Base-by-base conservation (phyloP, 176 grass and related monocot genomes). In the Pontederia paniculata region DNA sequence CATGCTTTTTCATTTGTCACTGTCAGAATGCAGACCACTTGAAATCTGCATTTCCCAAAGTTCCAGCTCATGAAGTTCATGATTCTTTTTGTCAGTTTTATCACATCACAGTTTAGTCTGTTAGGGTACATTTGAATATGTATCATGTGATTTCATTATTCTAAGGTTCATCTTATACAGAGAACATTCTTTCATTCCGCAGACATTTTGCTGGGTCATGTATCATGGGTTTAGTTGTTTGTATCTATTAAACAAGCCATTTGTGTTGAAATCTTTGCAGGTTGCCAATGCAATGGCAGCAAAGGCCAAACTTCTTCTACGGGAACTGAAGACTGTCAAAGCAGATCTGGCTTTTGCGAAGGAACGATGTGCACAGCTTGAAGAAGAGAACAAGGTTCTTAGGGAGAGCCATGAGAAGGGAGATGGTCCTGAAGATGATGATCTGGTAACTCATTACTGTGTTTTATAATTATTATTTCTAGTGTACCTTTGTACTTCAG, bases 271-370 rank as follows among this genome's bases (percentile, higher is more conserved):
- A 58, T 50, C 21, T n/a, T 48, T 52, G 20, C 63, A 97, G 91
- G 91, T 97, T 83, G 77, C 91, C 22, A 97, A 97, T 84, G 86
- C 91, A 54, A 90, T 97, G 91, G 86, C 91, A 81, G 91, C 91
- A 69, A 97, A 97, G 78, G 86, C 91, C 62, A 97, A 97, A 65
- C 72, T 97, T 68, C 74, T 97, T 55, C 52, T 97, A 51, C 75
- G 86, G n/a, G 91, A 97, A 62, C 77, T 97, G 47, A 87, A 90
- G 70, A 97, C 86, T 58, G 68, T 97, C n/a, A 97, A 90, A 78
- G 91, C 82, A 47, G 91, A 97, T 65, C 78, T 97, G 45, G 80
- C 83, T 62, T 97, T 97, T 74, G 79, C 91, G 53, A 97, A 87
- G 49, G 86, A 89, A 76, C 77, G 91, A 1, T 97, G 91, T 65